Conservation (phyloP, 1,284 basidiomycete genomes). For the Naganishia sp. region DNA sequence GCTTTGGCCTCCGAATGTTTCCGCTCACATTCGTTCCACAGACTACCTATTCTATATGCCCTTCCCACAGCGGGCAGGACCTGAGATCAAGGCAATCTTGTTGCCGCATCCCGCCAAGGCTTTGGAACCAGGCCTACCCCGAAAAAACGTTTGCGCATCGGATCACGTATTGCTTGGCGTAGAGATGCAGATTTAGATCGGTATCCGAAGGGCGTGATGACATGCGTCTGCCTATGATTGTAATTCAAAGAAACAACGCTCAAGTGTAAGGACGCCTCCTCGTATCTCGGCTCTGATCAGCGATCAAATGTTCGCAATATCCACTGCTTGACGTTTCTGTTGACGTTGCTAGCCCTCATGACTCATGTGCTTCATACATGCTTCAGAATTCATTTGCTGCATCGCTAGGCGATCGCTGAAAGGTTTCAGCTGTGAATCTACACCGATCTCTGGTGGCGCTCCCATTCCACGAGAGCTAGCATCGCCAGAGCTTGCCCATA, state of each 20-base stretch:
- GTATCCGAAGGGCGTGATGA: background rate
- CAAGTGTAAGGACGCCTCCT: no score
- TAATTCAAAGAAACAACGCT: no score
- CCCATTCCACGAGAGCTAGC: slow-evolving; percentile 52
- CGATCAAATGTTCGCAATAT: no score
- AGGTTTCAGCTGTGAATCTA: background rate
- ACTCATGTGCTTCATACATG: no score
- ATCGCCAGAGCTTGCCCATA: slow-evolving; percentile 65
- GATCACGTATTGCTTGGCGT: slow-evolving; percentile 62
- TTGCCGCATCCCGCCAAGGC: slow-evolving; percentile 65
- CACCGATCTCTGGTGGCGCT: slow-evolving; percentile 37
- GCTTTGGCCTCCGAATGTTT: slow-evolving; percentile 21
- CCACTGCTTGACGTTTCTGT: no score
- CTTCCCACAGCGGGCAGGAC: slow-evolving; percentile 36
- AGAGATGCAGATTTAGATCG: slow-evolving; percentile 16
- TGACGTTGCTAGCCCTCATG: no score
- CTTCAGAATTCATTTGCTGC: no score
- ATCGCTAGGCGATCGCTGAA: no score
- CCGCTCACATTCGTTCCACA: slow-evolving; percentile 42
- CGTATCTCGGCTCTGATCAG: no score
- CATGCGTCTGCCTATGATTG: no score
- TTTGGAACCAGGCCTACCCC: slow-evolving; percentile 74
- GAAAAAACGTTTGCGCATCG: slow-evolving; percentile 74
- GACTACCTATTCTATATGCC: slow-evolving; percentile 78
- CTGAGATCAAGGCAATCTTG: slow-evolving; percentile 62